Conservation (phyloP, 176 grass and related monocot genomes). For the Bonia amplexicaulis region DNA sequence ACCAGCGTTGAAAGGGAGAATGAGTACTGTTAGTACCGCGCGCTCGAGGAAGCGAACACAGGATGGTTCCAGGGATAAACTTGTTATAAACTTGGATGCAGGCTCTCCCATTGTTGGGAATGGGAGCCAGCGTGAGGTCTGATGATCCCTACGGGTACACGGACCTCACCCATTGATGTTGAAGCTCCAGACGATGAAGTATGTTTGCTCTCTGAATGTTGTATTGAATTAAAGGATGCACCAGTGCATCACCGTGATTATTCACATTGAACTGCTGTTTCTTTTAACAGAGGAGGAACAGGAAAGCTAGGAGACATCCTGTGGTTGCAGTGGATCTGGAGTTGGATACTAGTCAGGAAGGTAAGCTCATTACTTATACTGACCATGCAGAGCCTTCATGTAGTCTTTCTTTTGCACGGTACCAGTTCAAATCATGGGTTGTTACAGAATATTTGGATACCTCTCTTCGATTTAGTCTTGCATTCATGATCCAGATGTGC, state of each 20-base stretch:
- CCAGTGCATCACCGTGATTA: not conserved
- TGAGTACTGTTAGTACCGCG: not conserved
- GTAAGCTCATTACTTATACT: not conserved
- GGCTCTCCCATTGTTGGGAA: not conserved
- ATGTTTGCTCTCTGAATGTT: not conserved
- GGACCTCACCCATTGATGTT: constrained; percentile 22
- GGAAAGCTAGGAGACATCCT: not conserved
- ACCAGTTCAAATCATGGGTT: not conserved
- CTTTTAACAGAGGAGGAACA: constrained; percentile 4
- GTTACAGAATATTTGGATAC: not conserved
- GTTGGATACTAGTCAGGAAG: not conserved
- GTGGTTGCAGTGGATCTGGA: not conserved
- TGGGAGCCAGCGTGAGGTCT: not conserved
- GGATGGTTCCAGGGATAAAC: not conserved
- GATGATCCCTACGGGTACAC: not conserved
- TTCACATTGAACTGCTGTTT: not conserved
- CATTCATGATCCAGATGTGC: not conserved
- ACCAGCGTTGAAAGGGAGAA: not conserved
- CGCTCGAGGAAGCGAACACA: not conserved
- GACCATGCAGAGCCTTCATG: not conserved
- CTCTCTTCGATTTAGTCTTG: not conserved
- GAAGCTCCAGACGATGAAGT: constrained; percentile 22
- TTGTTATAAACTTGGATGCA: not conserved
- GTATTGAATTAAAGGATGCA: not conserved
- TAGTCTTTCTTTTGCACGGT: not conserved